Base-by-base conservation (phyloP, 2,329 filamentous ascomycete genomes). In the Pseudovirgaria hyperparasitica region DNA sequence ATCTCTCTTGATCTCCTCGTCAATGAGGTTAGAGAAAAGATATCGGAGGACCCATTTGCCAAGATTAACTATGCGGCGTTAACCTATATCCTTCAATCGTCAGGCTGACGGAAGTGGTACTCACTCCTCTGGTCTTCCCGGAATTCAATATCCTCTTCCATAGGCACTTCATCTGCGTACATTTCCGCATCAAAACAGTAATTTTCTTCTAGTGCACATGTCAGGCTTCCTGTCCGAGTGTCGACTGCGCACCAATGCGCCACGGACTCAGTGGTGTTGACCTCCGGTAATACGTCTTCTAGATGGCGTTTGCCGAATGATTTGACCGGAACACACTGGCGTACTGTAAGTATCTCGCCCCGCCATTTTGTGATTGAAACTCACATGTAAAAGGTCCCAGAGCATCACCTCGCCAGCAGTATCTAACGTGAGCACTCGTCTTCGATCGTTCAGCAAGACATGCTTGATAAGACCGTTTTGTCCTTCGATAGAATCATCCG, bases 121-220 rank as follows among this genome's bases (percentile, higher is more conserved):
- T 46, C 67, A 87, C 82, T 92, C 58, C 90, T 73, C 57, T 96
- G 87, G 42, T 98, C 90, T 42, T 96, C 87, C 31, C 79, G 67
- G 46, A 93, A 93, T 9, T 86, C 77, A 11, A 80, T 63, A n/a
- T 71, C 62, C 35, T 84, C 76, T 8, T 79, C 69, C 29, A 87
- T 41, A 21, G 75, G 64, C 19, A 92, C 60, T 54, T 96, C 86
- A 48, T 98, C 90, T 1, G 85, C 87, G 50, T 98, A 98, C 54
- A 93, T 80, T 47, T 98, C 90, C 10, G 86, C 90, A 54, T 98
- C 90, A 42, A 98, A 98, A 50, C 86, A 94, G 41, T 92, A 92
- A 45, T 90, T 92, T 21, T 86, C 82, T 47, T 98, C 90, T 11
- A 98, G 56, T 11, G 92, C 77, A 3, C 94, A 87, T 2, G 85